These are phyloP conservation scores for Fraxinus pennsylvanica DNA, from an alignment of 257 asterid genomes.

Conservation along the genomic window DNA sequence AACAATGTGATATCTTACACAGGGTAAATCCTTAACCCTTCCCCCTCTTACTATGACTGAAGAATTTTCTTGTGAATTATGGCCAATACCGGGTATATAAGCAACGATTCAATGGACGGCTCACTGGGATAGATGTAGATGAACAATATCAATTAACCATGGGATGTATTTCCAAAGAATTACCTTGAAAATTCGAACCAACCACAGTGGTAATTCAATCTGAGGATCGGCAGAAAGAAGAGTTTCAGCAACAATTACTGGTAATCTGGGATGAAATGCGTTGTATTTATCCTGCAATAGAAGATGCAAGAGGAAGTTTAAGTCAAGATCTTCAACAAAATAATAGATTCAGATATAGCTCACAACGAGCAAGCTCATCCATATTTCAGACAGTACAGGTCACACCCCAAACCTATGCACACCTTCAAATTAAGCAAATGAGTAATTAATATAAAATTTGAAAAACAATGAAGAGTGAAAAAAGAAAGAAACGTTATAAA, in stretches of 20 bases:
- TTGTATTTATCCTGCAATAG: slow-evolving; percentile 78
- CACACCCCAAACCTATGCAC: slow-evolving; percentile 9
- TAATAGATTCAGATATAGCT: slow-evolving; percentile 21
- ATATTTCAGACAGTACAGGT: slow-evolving; percentile 14
- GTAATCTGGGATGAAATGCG: slow-evolving; percentile 74
- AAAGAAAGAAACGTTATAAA: neutral
- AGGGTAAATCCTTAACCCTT: too few relatives aligned
- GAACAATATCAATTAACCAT: neutral
- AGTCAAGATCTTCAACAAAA: slow-evolving; percentile 1
- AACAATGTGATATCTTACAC: too few relatives aligned
- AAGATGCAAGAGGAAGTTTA: slow-evolving; percentile 17
- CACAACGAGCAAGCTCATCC: slow-evolving; percentile 15
- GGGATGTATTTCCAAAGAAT: slow-evolving; percentile 20
- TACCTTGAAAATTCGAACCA: slow-evolving; percentile 88
- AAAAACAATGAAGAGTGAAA: neutral
- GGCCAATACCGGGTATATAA: too few relatives aligned
- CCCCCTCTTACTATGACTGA: too few relatives aligned
- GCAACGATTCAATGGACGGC: too few relatives aligned
- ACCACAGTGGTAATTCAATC: slow-evolving; percentile 90
- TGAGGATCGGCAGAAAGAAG: slow-evolving; percentile 94
- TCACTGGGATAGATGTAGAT: too few relatives aligned
- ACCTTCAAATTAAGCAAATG: slow-evolving; percentile 11
- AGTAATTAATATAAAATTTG: slow-evolving; percentile 1
- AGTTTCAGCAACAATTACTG: slow-evolving; percentile 80
- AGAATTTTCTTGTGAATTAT: too few relatives aligned